phyloP scores from a whole-genome alignment of 2,329 filamentous ascomycete genomes.

The Dactylellina sp. region DNA sequence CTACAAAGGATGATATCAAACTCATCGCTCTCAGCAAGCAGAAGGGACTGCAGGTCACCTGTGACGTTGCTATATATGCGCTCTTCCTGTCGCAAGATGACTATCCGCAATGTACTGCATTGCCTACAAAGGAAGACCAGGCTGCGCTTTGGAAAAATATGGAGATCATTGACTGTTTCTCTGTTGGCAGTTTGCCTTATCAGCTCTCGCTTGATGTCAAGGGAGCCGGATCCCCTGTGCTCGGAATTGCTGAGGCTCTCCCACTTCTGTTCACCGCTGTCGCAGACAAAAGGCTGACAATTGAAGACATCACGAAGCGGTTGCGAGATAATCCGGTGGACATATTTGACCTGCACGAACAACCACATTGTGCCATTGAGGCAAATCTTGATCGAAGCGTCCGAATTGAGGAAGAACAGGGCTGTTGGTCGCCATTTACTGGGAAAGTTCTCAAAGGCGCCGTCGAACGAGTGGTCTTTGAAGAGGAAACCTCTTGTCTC shows the following conservation, averaged over 20 bases:
- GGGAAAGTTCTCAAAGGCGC: constrained; percentile 76
- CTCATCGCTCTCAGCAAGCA: constrained; percentile 81
- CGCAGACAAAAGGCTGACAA: constrained; percentile 76
- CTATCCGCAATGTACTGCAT: constrained; percentile 74
- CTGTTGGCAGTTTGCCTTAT: constrained; percentile 81
- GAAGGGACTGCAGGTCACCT: constrained; percentile 84
- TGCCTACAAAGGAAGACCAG: constrained; percentile 77
- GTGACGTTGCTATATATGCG: constrained; percentile 83
- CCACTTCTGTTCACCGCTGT: constrained; percentile 82
- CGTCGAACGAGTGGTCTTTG: constrained; percentile 80
- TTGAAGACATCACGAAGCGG: constrained; percentile 78
- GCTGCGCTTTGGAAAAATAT: constrained; percentile 79
- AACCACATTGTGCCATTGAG: constrained; percentile 78
- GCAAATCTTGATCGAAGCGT: constrained; percentile 77
- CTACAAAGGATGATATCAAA: constrained; percentile 82
- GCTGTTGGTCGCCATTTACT: constrained; percentile 76
- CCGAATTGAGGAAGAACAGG: constrained; percentile 69
- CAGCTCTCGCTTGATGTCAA: constrained; percentile 73
- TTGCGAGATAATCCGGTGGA: constrained; percentile 82
- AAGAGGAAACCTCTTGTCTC: constrained; percentile 78
- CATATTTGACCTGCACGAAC: constrained; percentile 85
- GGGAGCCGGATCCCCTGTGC: constrained; percentile 70
- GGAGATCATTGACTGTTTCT: constrained; percentile 80
- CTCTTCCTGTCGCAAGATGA: constrained; percentile 79
- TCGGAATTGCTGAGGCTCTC: constrained; percentile 78